Evolutionary conservation across 768 basidiomycete genomes (phyloP).

Genomic region (Xanthoconium stramineum): DNA sequence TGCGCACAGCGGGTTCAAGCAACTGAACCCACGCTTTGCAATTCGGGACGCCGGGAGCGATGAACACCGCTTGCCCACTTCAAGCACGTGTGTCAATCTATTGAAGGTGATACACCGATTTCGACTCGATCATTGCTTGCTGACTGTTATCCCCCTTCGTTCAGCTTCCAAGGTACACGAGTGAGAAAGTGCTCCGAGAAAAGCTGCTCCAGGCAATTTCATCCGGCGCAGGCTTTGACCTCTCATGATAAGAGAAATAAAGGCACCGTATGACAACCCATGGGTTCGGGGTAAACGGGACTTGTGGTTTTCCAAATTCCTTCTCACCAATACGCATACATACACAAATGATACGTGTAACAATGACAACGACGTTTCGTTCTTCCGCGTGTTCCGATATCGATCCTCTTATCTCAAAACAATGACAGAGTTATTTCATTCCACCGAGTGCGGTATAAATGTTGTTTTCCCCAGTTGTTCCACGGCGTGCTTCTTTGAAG

Average conservation of each 20-base stretch:
- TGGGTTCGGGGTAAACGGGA: not conserved
- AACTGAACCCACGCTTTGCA: conserved; percentile 83
- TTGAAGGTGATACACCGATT: conserved; percentile 58
- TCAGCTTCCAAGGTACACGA: conserved; percentile 69
- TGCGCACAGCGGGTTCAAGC: conserved; percentile 67
- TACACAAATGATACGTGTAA: conserved; percentile 7
- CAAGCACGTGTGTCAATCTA: conserved; percentile 90
- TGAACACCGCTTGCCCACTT: conserved; percentile 64
- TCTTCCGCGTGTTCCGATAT: conserved; percentile 15
- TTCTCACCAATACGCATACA: not conserved
- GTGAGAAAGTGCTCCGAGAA: conserved; percentile 57
- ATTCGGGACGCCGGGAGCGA: conserved; percentile 82
- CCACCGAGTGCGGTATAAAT: conserved; percentile 33
- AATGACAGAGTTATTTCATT: conserved; percentile 3
- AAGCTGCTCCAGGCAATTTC: conserved; percentile 87
- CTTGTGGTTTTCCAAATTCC: not conserved
- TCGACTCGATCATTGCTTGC: not conserved
- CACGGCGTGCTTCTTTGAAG: conserved; percentile 65
- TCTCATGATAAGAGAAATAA: conserved; percentile 52
- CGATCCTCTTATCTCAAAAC: not conserved
- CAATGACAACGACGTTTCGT: not conserved
- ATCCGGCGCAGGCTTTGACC: conserved; percentile 88
- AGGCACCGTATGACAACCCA: not conserved
- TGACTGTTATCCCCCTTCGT: not conserved
- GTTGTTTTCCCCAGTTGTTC: conserved; percentile 21